Percentiles rank a stretch among this genome's conserved stretches.
These are phyloP conservation scores for Pythium aristosporum DNA, from an alignment of 352 stramenopile genomes.

Conservation along the genomic window DNA sequence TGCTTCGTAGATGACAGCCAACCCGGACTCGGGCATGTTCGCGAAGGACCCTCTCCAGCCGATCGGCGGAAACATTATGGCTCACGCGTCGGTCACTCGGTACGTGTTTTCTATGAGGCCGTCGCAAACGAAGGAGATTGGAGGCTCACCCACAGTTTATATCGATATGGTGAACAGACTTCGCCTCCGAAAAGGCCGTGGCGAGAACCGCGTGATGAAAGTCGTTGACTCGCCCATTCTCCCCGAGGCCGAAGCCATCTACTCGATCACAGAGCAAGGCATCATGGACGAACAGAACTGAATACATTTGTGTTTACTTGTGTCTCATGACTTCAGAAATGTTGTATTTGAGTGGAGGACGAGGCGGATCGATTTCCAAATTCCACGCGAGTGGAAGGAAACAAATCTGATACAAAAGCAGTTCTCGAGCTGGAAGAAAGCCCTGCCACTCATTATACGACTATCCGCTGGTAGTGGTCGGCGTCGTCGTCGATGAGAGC, in stretches of 20 bases:
- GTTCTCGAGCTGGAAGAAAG: neutral
- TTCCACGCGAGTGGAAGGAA: neutral
- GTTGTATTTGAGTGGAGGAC: too few species aligned
- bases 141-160: neutral
- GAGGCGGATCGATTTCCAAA: neutral
- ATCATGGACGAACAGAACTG: conserved; percentile 92
- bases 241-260: conserved; percentile 97
- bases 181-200: conserved; percentile 95
- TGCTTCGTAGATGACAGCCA: conserved; percentile 76
- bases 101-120: conserved; percentile 25
- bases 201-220: conserved; percentile 99
- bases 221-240: conserved; percentile 96
- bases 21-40: conserved; percentile 90
- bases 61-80: conserved; percentile 92
- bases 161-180: conserved; percentile 41
- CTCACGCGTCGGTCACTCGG: conserved; percentile 79
- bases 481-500: conserved; percentile 28
- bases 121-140: neutral
- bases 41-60: conserved; percentile 88
- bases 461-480: conserved; percentile 32
- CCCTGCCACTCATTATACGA: conserved; percentile 17
- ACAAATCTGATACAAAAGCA: neutral
- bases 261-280: conserved; percentile 95
- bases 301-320: conserved; percentile 7
- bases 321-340: too few species aligned